These are phyloP conservation scores for Trichoderma sp. DNA, from an alignment of 2,329 filamentous ascomycete species.

Conservation along the genomic window DNA sequence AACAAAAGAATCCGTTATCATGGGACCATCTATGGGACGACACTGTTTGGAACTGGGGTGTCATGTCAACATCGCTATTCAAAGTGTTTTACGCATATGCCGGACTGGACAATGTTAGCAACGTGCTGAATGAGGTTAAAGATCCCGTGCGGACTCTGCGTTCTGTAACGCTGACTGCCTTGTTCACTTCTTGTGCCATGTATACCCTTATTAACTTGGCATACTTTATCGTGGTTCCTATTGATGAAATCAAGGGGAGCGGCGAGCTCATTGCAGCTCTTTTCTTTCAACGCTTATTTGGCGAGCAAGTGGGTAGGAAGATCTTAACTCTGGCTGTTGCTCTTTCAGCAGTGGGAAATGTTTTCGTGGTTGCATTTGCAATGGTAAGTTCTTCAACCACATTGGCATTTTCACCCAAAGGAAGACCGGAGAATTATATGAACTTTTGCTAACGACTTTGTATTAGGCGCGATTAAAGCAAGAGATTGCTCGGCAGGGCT, in stretches of 20 bases:
- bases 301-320: constrained; percentile 53
- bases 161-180: constrained; percentile 57
- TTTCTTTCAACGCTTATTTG: constrained; percentile 65
- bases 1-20: constrained; percentile 25
- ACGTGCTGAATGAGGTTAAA: constrained; percentile 69
- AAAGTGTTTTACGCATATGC: constrained; percentile 70
- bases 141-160: constrained; percentile 65
- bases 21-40: constrained; percentile 61
- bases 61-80: constrained; percentile 65
- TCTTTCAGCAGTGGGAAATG: constrained; percentile 66
- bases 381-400: constrained; percentile 47
- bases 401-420: not conserved
- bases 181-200: constrained; percentile 60
- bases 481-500: constrained; percentile 69
- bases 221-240: constrained; percentile 62
- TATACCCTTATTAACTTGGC: constrained; percentile 67
- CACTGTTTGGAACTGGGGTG: constrained; percentile 67
- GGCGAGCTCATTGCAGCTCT: constrained; percentile 67
- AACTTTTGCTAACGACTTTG: not conserved
- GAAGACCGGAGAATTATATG: not conserved
- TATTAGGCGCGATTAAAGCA: constrained; percentile 66
- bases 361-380: constrained; percentile 70
- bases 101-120: constrained; percentile 65
- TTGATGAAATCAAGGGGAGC: constrained; percentile 64
- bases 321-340: constrained; percentile 64